Evolutionary conservation across 2,329 filamentous ascomycete species (phyloP), one percentile per base, ranked within the genome.

Genomic region (Tympanopsis confertula): DNA sequence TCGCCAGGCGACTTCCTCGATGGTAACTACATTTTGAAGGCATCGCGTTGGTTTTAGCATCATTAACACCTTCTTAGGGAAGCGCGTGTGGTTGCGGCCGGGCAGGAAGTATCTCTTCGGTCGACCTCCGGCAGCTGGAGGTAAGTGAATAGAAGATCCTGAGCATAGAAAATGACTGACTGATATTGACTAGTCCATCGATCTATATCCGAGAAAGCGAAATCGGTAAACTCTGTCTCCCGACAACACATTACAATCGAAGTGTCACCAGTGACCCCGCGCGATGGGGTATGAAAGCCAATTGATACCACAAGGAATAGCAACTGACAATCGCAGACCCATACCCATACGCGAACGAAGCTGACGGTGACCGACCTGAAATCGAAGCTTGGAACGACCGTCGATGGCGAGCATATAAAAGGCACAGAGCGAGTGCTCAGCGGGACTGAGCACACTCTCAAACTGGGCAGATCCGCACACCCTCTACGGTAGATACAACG

Each of bases 31-130:
- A 32, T 37, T 33, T 33, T 28, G 10, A 10, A 10, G n/a, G 39
- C 51, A 60, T 28, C 55, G 62, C 36, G 54, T 51, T 35, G 51
- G 54, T 39, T 45, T 28, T 10, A 10, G 10, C 24, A 13, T 38
- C 33, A 37, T 47, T 49, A 38, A 52, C 37, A n/a, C 7, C 35
- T 22, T 4, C 7, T 15, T 42, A 69, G 65, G 62, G 38, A 75
- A 70, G 55, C 64, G 66, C 44, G 56, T 74, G 45, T 78, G 73
- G 73, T 58, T 78, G 39, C 65, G 66, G 40, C 73, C 73, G 13
- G 73, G 72, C 18, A 69, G 71, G 44, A 64, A 65, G 52, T 72
- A 76, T 53, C 59, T 78, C 19, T 71, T 76, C 41, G 75, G 75
- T 38, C 67, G 75, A 38, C 69, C 68, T 40, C 63, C 61, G 44